These are phyloP conservation scores for Tilletia setariae DNA, from an alignment of 1,284 basidiomycete genomes.

Conservation along the genomic window DNA sequence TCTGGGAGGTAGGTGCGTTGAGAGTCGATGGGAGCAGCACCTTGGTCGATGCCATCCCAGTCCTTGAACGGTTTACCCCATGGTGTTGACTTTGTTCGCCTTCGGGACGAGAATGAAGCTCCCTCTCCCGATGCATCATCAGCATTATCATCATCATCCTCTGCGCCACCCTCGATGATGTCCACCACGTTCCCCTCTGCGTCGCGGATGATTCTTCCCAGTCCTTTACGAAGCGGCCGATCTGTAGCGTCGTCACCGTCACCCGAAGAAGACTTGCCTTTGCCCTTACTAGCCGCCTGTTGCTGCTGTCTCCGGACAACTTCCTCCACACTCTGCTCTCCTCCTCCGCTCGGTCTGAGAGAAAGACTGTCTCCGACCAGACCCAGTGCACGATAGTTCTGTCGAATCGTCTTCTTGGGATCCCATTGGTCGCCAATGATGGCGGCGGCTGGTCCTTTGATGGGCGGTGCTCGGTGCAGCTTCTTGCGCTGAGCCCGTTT, in stretches of 20 bases:
- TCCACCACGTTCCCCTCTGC: constrained; percentile 73
- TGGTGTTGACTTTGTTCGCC: constrained; percentile 28
- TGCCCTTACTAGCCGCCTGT: constrained; percentile 9
- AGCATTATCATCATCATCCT: constrained; percentile 59
- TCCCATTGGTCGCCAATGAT: constrained; percentile 83
- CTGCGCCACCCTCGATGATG: constrained; percentile 64
- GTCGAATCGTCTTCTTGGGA: constrained; percentile 78
- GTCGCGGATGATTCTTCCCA: constrained; percentile 81
- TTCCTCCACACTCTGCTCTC: constrained; percentile 10
- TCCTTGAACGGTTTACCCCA: constrained; percentile 51
- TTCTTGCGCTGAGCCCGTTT: constrained; percentile 72
- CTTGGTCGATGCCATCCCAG: constrained; percentile 18
- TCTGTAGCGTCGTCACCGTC: background rate
- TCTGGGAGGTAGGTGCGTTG: background rate
- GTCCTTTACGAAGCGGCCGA: constrained; percentile 60
- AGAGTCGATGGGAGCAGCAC: constrained; percentile 15
- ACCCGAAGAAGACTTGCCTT: background rate
- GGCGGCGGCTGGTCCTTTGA: constrained; percentile 69
- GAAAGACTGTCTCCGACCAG: constrained; percentile 4
- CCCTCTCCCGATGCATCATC: constrained; percentile 31
- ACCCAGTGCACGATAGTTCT: constrained; percentile 67
- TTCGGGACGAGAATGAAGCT: background rate
- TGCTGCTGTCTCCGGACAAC: background rate
- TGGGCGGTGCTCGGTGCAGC: constrained; percentile 58
- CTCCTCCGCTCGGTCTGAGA: constrained; percentile 20